Base-by-base conservation (phyloP, 805 yeast genomes). In the Lipomyces japonicus region DNA sequence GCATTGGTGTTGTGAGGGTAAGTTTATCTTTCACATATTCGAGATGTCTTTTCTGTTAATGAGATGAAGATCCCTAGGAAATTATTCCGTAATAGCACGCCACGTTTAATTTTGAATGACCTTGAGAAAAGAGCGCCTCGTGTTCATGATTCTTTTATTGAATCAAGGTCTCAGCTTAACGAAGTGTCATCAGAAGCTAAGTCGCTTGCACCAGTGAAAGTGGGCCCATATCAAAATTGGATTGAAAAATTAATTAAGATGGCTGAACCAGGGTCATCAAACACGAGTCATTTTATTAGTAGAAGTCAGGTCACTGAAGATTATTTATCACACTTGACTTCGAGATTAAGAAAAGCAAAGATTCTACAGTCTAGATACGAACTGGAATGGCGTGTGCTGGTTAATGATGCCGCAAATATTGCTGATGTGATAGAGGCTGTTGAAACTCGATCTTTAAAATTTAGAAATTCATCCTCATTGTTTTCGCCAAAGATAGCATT, bases 1-100 rank as follows among this genome's bases (percentile, higher is more conserved):
- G 91, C 2, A 90, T 86, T 65, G 95, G 95, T 0, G 67, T 85
- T 42, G 76, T 85, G 16, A 74, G 76, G 39, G 71, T 53, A 43
- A 22, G 53, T 23, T n/a, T n/a, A 18, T 21, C 34, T 2, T n/a
- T 24, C 5, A 12, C 24, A 10, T 25, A 12, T 5, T n/a, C 22
- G 24, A n/a, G 18, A 16, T 7, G 7, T 16, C 9, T 14, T 39
- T 16, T n/a, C 35, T 26, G 6, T 32, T 22, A 30, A 16, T 23
- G 6, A 16, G 28, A n/a, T n/a, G n/a, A 12, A 50, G 53, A 39
- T 86, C 1, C 95, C 95, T 0, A 73, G 85, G 50, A 65, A 70
- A 46, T 55, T 68, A 55, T 68, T 71, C 67, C 34, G 61, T 32
- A 54, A 56, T 7, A 61, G 68, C 51, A 49, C 69, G 52, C 65